Evolutionary conservation across 371 early-diverging fungal species (phyloP).

Genomic region (Caulochytrium protostelioides): DNA sequence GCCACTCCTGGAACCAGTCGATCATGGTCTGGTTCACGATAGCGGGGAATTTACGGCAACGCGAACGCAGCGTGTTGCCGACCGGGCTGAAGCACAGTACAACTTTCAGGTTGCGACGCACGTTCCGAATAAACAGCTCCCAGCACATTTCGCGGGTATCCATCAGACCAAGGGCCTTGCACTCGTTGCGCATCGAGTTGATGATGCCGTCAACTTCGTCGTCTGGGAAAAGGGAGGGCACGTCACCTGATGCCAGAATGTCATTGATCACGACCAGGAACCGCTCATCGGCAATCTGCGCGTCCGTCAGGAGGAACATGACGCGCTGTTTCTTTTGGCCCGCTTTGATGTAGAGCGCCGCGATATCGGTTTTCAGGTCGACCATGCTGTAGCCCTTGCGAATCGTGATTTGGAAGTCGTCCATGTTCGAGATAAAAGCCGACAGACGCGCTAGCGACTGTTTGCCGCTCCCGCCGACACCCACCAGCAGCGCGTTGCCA

Average conservation of each 20-base stretch:
- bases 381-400: conserved; percentile 30
- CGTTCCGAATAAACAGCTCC: conserved; percentile 33
- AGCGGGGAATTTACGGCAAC: conserved; percentile 38
- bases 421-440: conserved; percentile 34
- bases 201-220: conserved; percentile 38
- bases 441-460: conserved; percentile 32
- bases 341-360: conserved; percentile 24
- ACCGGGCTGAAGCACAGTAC: conserved; percentile 40
- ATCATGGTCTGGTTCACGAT: conserved; percentile 36
- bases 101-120: conserved; percentile 31
- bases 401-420: conserved; percentile 38
- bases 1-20: conserved; percentile 43
- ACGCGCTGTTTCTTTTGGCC: conserved; percentile 33
- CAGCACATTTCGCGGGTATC: conserved; percentile 38
- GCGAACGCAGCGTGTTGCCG: conserved; percentile 27
- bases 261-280: conserved; percentile 39
- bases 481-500: conserved; percentile 35
- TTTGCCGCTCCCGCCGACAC: conserved; percentile 39
- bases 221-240: conserved; percentile 37
- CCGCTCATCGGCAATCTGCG: conserved; percentile 39
- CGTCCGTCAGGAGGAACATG: conserved; percentile 36
- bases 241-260: conserved; percentile 34
- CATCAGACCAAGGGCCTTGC: conserved; percentile 27
- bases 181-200: conserved; percentile 34
- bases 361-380: conserved; percentile 31